Percentiles rank a stretch among this genome's conserved stretches.
These are phyloP conservation scores for Pichia sp. DNA, from an alignment of 1,139 yeast species.

Conservation along the genomic window DNA sequence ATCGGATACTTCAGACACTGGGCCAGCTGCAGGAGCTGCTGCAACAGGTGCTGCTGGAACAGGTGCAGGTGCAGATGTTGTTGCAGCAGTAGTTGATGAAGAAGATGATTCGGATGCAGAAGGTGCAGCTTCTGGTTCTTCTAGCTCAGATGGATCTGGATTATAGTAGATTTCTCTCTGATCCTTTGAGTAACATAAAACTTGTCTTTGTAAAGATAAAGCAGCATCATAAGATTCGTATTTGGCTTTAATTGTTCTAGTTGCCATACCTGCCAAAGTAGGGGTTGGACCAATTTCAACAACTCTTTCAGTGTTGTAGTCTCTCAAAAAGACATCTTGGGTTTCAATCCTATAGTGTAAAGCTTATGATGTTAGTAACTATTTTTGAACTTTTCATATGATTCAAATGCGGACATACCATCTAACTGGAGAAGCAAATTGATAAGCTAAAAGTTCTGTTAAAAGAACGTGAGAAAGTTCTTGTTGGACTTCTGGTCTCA, in stretches of 20 bases:
- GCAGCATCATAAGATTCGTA: constrained; percentile 98
- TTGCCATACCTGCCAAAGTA: constrained; percentile 97
- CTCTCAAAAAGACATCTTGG: constrained; percentile 92
- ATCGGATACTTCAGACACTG: constrained; percentile 79
- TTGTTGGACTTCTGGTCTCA: constrained; percentile 98
- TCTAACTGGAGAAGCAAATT: constrained; percentile 98
- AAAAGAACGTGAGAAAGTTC: constrained; percentile 91
- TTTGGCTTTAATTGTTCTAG: constrained; percentile 91
- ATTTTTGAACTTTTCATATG: background rate
- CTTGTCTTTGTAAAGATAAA: constrained; percentile 91
- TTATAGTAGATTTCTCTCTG: constrained; percentile 94
- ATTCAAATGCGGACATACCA: constrained; percentile 46
- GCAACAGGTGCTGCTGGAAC: constrained; percentile 53
- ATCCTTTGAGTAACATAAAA: constrained; percentile 90
- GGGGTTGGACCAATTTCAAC: constrained; percentile 99
- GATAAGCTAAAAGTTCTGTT: constrained; percentile 95
- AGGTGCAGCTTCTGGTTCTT: constrained; percentile 35
- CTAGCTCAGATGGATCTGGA: constrained; percentile 67
- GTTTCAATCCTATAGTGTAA: constrained; percentile 60
- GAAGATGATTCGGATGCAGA: constrained; percentile 36
- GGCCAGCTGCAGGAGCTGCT: constrained; percentile 57
- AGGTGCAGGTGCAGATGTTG: constrained; percentile 41
- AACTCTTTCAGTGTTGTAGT: constrained; percentile 91
- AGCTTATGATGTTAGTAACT: constrained; percentile 9
- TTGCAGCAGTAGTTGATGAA: constrained; percentile 36